Percentiles rank a stretch among this genome's conserved stretches.
Conservation (phyloP, 345 rosid genomes). For the Limnanthes douglasii region DNA sequence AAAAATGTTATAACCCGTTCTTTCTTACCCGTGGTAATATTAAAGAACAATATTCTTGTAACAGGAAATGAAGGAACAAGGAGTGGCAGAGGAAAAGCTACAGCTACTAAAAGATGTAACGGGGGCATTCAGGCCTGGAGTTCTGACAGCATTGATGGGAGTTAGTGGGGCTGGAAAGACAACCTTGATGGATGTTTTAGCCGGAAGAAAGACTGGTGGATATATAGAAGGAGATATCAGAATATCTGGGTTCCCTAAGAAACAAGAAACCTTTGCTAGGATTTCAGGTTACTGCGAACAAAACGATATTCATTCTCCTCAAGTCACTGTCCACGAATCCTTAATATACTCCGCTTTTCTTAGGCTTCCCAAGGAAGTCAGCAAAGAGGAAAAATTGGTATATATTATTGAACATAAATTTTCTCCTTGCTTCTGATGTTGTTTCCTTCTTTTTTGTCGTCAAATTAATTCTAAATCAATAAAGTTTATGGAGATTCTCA, state of each 20-base stretch:
- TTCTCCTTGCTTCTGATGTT: too few relatives aligned
- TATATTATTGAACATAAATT: too few relatives aligned
- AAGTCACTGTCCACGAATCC: constrained; percentile 68
- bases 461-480: too few relatives aligned
- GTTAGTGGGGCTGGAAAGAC: constrained; percentile 96
- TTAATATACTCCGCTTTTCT: constrained; percentile 76
- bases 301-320: constrained; percentile 75
- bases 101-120: constrained; percentile 61
- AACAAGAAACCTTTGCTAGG: constrained; percentile 82
- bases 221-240: constrained; percentile 68
- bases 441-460: too few relatives aligned
- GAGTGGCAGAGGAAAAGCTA: constrained; percentile 48
- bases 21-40: neutral
- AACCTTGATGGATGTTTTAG: constrained; percentile 84
- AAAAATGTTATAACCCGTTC: neutral
- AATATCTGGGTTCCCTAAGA: constrained; percentile 70
- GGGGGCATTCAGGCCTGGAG: constrained; percentile 79
- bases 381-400: constrained; percentile 61
- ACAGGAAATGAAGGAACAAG: constrained; percentile 84
- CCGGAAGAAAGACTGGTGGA: constrained; percentile 85
- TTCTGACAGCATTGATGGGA: constrained; percentile 82
- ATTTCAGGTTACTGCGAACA: constrained; percentile 90
- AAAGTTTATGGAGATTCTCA: too few relatives aligned
- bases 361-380: constrained; percentile 52
- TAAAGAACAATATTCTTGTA: constrained; percentile 1